A percentile compares a stretch with the other conserved stretches of the same genome.
Evolutionary conservation across 345 rosid species (phyloP).

Genomic region (Kandelia obovata): DNA sequence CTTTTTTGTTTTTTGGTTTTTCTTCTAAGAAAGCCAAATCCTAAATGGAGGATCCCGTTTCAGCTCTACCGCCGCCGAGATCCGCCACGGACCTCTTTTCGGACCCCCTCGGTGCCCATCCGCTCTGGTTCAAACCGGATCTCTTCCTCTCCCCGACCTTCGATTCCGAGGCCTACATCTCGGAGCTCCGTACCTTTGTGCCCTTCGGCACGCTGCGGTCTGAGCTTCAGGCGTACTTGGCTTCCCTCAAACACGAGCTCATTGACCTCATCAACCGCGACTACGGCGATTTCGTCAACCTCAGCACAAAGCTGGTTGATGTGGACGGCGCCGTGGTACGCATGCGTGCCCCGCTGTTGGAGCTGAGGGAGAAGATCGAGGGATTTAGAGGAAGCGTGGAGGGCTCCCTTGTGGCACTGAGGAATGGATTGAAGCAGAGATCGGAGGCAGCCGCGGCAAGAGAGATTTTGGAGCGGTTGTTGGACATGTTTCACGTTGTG

Average conservation of each 20-base stretch:
- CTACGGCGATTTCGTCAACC: slow-evolving; percentile 89
- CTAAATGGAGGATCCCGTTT: slow-evolving; percentile 51
- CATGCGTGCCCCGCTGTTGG: slow-evolving; percentile 95
- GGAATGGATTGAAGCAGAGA: slow-evolving; percentile 80
- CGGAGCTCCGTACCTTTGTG: slow-evolving; percentile 93
- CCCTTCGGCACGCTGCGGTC: slow-evolving; percentile 93
- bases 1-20: too few relatives aligned
- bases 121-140: slow-evolving; percentile 90
- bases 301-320: slow-evolving; percentile 94
- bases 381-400: slow-evolving; percentile 72
- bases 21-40: too few relatives aligned
- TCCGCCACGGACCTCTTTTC: slow-evolving; percentile 84
- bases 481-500: slow-evolving; percentile 92
- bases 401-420: slow-evolving; percentile 59
- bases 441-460: slow-evolving; percentile 91
- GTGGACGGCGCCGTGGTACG: slow-evolving; percentile 86
- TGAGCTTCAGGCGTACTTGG: slow-evolving; percentile 77
- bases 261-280: slow-evolving; percentile 98
- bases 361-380: slow-evolving; percentile 81
- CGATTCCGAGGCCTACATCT: slow-evolving; percentile 85
- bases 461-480: slow-evolving; percentile 77
- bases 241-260: slow-evolving; percentile 91
- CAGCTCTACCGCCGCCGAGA: slow-evolving; percentile 57
- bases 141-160: slow-evolving; percentile 76
- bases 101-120: slow-evolving; percentile 82